phyloP scores from a whole-genome alignment of 2,329 filamentous ascomycete species.

The Gnomoniopsis smithogilvyi region DNA sequence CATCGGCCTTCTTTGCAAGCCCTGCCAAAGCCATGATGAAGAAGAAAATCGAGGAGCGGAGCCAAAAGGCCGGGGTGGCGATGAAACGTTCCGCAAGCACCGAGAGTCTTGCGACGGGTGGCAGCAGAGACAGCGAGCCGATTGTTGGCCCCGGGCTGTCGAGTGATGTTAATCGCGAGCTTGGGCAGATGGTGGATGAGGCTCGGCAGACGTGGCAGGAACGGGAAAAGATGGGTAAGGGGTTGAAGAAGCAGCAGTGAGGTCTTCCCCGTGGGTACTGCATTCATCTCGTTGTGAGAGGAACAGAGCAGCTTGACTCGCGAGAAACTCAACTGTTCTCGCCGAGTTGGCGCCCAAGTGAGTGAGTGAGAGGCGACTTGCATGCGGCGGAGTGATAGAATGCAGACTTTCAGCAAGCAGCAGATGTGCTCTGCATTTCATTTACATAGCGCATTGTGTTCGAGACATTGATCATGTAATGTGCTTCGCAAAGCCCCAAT shows the following conservation, averaged over 20 bases:
- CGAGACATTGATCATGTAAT: no score
- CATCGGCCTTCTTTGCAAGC: slow-evolving; percentile 75
- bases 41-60: slow-evolving; percentile 56
- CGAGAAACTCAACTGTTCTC: no score
- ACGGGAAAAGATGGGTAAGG: slow-evolving; percentile 31
- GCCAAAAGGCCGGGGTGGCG: slow-evolving; percentile 41
- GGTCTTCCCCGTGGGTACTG: background rate
- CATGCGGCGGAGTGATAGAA: background rate
- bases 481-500: no score
- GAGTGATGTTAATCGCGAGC: slow-evolving; percentile 69
- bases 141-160: slow-evolving; percentile 80
- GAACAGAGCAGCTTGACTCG: no score
- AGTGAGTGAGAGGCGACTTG: background rate
- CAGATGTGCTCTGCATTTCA: background rate
- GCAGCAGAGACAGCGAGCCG: slow-evolving; percentile 46
- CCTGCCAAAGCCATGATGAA: slow-evolving; percentile 65
- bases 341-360: background rate
- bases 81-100: slow-evolving; percentile 38
- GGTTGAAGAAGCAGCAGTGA: background rate
- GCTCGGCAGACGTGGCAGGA: slow-evolving; percentile 70
- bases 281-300: no score
- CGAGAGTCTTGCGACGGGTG: slow-evolving; percentile 46
- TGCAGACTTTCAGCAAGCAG: background rate
- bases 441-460: background rate
- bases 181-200: slow-evolving; percentile 76